Evolutionary conservation across 176 grass and related monocot genomes (phyloP), one percentile per base, ranked within the genome.

Genomic region (Zea luxurians): DNA sequence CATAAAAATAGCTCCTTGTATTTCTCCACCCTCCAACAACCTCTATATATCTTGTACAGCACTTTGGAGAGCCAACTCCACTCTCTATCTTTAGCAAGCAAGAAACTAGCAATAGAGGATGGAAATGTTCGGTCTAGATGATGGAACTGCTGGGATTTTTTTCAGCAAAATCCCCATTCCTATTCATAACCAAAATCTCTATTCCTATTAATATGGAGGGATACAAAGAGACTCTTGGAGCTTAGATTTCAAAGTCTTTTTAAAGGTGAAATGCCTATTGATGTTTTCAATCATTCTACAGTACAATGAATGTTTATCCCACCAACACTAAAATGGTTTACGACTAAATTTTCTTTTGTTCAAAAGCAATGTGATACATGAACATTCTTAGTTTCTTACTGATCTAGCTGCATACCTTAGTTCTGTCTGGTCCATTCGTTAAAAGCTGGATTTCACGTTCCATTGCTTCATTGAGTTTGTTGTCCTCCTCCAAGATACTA

Each of bases 401-500:
- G 55, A 78, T 82, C 40, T 58, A 80, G 78, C 40, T 42, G 69
- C 20, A 36, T 78, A 93, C 93, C 93, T 93, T 87, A 57, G 82
- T 74, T 44, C 54, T 80, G 10, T 83, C 63, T 78, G 86, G 44
- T 80, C 38, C 83, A 73, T 88, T 79, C 50, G 84, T 80, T 17
- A 93, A 65, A 61, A 84, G n/a, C 38, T 88, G 84, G 42, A 86
- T 79, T 68, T 88, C 87, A 67, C 13, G 65, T 68, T 97, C 89
- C 89, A 88, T 91, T 82, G 60, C 77, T 73, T 84, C 87, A 66
- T 86, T 80, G 54, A 86, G 75, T 61, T 84, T 97, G 57, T 59
- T 74, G 10, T 76, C 79, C 77, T 90, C 79, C 59, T 93, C 91
- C 62, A 91, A 64, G 75, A 61, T 72, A 59, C 48, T 75, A 52